Base-by-base conservation (phyloP, 768 basidiomycete species). In the Lactarius akahatsu region DNA sequence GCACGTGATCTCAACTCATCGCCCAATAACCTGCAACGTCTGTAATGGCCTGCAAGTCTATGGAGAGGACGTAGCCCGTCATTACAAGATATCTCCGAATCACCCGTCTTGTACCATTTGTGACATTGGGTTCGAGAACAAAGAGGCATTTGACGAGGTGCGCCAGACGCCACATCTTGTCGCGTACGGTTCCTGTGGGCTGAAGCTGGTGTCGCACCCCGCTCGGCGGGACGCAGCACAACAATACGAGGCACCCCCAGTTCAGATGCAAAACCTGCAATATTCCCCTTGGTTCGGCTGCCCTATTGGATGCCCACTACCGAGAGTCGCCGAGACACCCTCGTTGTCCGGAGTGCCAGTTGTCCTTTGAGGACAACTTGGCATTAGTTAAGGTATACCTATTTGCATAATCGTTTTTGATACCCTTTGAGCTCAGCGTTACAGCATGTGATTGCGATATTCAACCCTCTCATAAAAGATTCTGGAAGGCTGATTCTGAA, bases 291-390 rank as follows among this genome's bases (percentile, higher is more conserved):
- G 63, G 38, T 36, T 69, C 70, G 3, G 40, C 30, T 10, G 64
- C 58, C 41, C 64, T 70, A 28, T 47, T 70, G 4, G 64, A 58
- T 20, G 56, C 38, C 4, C 70, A 70, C 41, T 70, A 65, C 36
- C 57, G 41, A 54, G 64, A 75, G 13, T 82, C 83, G 20, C 73
- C 75, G 28, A 72, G 69, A 20, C 84, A 85, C 72, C 81, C 84
- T 3, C 79, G 78, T 61, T 84, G 84, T 63, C 66, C 72, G 30
- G 70, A 73, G 36, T 85, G 83, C 60, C 70, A 74, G n/a, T 59
- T 77, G 55, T 80, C 81, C 36, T 83, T 82, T 63, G 67, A 74
- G 55, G 79, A 81, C 63, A 72, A 76, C 30, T 75, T 75, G 54
- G 74, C 75, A 2, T 76, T 78, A 65, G 73, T 77, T 65, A 70